Base-by-base conservation (phyloP, 345 rosid genomes). In the Turritis glabra region DNA sequence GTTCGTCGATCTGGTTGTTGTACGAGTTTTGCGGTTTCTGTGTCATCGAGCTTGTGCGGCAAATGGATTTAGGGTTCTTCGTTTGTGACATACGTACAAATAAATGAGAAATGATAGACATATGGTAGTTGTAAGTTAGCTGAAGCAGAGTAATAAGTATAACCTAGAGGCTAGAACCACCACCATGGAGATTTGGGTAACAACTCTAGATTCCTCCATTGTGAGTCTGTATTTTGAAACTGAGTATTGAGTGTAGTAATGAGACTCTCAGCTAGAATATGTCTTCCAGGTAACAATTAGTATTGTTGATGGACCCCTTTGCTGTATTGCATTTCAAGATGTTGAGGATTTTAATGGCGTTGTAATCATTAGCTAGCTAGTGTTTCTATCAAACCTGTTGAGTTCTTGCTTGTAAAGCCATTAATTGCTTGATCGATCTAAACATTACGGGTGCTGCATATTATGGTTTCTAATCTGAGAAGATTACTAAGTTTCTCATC, bases 1-100 rank as follows among this genome's bases (percentile, higher is more conserved):
- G 60, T 63, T 70, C 52, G 26, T 33, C 59, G 71, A 70, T 62
- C 25, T 66, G 66, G 35, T 67, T 66, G 7, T 23, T 65, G 12
- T 44, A 27, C 5, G 67, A 43, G 8, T 21, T 46, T 19, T 6
- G 43, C 10, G 18, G 67, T 25, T n/a, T 47, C 3, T 19, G 14
- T n/a, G 13, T 44, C 26, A 44, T 44, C 44, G 33, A 12, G 46
- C 17, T 46, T 12, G 29, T 47, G 37, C 1, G 6, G 14, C 5
- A 2, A 41, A 41, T 64, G 27, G 29, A 54, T 32, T 55, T 55
- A 27, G 69, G 32, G 32, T 72, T 62, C 54, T 40, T 62, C 19
- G 10, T n/a, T 5, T 52, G 35, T 37, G 76, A 5, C 47, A n/a
- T n/a, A n/a, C n/a, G n/a, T n/a, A n/a, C n/a, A n/a, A 43, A 43